A percentile compares a stretch with the other conserved stretches of the same genome.
Conservation (phyloP, 2,329 filamentous ascomycete genomes). For the Seiridium cupressi region DNA sequence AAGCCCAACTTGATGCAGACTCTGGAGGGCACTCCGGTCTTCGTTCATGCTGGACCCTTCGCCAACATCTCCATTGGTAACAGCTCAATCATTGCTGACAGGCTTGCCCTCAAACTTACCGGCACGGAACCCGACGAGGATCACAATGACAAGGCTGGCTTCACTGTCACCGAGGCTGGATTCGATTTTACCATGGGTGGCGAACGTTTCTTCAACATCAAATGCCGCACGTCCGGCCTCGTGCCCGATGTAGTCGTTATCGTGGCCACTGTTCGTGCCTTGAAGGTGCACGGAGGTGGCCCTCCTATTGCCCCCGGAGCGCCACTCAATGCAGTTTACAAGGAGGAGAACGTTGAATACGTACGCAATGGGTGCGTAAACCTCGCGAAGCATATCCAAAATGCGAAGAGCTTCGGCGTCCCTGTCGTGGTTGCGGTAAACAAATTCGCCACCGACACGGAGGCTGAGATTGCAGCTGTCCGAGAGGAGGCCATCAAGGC, state of each 20-base stretch:
- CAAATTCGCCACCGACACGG: constrained; percentile 90
- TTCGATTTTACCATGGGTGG: constrained; percentile 99
- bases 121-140: constrained; percentile 93
- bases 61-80: constrained; percentile 98
- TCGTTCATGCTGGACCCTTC: constrained; percentile 96
- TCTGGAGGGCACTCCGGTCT: constrained; percentile 92
- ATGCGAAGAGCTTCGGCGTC: constrained; percentile 84
- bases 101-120: constrained; percentile 91
- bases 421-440: constrained; percentile 98
- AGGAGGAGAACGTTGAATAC: constrained; percentile 88
- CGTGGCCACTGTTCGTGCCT: constrained; percentile 89
- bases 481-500: constrained; percentile 88
- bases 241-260: constrained; percentile 92
- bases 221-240: constrained; percentile 92
- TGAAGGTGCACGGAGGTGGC: constrained; percentile 96
- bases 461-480: constrained; percentile 85
- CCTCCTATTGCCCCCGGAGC: constrained; percentile 90
- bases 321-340: constrained; percentile 82
- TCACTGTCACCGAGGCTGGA: constrained; percentile 93
- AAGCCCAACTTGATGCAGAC: constrained; percentile 99
- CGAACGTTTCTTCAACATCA: constrained; percentile 99
- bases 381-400: constrained; percentile 90
- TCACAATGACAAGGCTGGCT: constrained; percentile 77
- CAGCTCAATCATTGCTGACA: constrained; percentile 92
- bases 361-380: constrained; percentile 90